Percentiles rank a stretch among this genome's conserved stretches.
Evolutionary conservation across 768 basidiomycete genomes (phyloP).

Genomic region (Tulasnella sp.): DNA sequence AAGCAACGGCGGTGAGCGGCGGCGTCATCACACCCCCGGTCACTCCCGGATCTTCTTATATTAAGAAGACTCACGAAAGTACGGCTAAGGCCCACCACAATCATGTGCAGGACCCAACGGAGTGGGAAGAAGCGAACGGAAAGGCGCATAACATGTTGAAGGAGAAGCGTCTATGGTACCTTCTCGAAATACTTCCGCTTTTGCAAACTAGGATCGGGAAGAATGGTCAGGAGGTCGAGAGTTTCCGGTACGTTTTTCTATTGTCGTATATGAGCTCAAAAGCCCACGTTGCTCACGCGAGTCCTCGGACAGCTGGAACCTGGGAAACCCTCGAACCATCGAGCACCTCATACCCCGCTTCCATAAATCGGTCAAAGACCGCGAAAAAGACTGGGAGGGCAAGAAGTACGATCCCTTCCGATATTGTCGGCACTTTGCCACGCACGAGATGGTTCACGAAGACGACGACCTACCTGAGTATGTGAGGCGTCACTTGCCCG

Average conservation of each 20-base stretch:
- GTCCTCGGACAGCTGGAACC: neutral
- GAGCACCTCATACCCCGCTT: too few relatives aligned
- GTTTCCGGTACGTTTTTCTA: too few relatives aligned
- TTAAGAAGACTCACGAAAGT: neutral
- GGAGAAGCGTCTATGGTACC: too few relatives aligned
- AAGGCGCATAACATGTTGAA: neutral
- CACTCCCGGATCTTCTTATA: neutral
- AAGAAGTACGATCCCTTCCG: too few relatives aligned
- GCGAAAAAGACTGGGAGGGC: too few relatives aligned
- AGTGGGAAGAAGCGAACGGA: neutral
- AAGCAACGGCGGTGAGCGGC: neutral
- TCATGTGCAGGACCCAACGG: neutral
- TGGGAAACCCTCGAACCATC: neutral
- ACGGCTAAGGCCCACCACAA: neutral
- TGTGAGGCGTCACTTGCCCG: neutral
- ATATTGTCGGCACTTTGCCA: neutral
- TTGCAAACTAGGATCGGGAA: neutral
- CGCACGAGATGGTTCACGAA: neutral
- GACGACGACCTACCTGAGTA: neutral
- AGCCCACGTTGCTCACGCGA: neutral
- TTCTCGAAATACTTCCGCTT: neutral
- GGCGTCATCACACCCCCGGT: neutral
- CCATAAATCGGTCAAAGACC: neutral
- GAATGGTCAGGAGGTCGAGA: neutral
- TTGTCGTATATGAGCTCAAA: too few relatives aligned